Conservation (phyloP, 106 monocot genomes). For the Dioscorea alata region DNA sequence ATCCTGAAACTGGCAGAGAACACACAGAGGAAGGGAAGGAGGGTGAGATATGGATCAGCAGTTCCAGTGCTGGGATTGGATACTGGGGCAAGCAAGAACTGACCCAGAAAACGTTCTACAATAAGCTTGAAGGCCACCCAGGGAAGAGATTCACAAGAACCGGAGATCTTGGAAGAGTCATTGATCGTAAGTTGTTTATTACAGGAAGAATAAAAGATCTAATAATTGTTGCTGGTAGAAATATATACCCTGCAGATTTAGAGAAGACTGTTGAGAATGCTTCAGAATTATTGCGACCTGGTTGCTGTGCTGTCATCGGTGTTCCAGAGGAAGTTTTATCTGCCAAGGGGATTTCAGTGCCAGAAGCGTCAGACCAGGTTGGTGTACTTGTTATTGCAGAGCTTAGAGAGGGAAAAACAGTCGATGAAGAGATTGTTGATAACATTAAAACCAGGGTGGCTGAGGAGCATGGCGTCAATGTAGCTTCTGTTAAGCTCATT, state of each 20-base stretch:
- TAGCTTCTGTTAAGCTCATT: conserved; percentile 41
- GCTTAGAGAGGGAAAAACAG: conserved; percentile 31
- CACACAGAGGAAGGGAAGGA: conserved; percentile 31
- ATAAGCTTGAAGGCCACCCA: conserved; percentile 16
- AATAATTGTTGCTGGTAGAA: conserved; percentile 49
- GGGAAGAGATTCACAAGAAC: conserved; percentile 41
- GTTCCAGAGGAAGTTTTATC: conserved; percentile 40
- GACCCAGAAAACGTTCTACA: conserved; percentile 43
- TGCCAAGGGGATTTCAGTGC: conserved; percentile 26
- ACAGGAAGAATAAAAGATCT: conserved; percentile 61
- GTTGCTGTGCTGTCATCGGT: conserved; percentile 54
- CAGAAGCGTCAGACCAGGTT: conserved; percentile 42
- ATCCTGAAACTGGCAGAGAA: conserved; percentile 29
- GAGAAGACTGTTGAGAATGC: conserved; percentile 49
- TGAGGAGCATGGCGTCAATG: conserved; percentile 45
- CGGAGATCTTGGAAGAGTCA: conserved; percentile 44
- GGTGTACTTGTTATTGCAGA: conserved; percentile 56
- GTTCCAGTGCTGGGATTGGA: conserved; percentile 44
- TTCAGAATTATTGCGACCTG: conserved; percentile 35
- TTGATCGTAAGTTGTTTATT: conserved; percentile 46
- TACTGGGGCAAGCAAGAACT: conserved; percentile 41
- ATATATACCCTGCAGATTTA: conserved; percentile 45
- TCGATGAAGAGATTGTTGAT: conserved; percentile 16
- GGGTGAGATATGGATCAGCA: conserved; percentile 62
- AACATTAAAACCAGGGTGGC: conserved; percentile 36